These are phyloP conservation scores for Ustilago nuda DNA, from an alignment of 1,284 basidiomycete genomes.

Conservation along the genomic window DNA sequence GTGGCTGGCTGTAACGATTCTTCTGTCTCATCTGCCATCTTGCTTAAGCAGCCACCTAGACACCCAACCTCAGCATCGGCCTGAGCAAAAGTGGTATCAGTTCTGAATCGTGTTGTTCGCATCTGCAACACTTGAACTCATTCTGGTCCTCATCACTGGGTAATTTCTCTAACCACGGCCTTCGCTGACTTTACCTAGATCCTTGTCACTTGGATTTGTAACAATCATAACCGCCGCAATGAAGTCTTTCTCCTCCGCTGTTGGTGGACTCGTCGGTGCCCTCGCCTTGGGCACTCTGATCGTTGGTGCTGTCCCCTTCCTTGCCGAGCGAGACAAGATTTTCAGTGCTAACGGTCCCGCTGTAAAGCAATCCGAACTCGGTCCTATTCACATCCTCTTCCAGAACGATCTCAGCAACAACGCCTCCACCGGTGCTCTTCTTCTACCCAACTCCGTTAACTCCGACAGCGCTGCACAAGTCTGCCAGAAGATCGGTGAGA, in stretches of 20 bases:
- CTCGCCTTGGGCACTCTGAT: conserved; percentile 18
- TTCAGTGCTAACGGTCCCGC: neutral
- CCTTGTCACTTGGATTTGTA: neutral
- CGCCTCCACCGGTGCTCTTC: conserved; percentile 49
- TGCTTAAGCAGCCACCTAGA: neutral
- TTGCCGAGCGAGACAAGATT: conserved; percentile 2
- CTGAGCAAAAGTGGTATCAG: too few relatives aligned
- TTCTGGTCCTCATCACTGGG: neutral
- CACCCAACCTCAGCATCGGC: too few relatives aligned
- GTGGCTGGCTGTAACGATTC: neutral
- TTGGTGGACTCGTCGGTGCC: conserved; percentile 14
- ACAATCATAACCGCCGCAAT: neutral
- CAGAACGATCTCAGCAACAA: conserved; percentile 58
- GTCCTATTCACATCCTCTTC: conserved; percentile 50
- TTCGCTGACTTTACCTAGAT: neutral
- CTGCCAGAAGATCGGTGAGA: conserved; percentile 49
- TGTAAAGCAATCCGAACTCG: conserved; percentile 24
- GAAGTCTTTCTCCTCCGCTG: conserved; percentile 18
- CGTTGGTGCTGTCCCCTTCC: conserved; percentile 15
- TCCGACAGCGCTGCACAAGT: conserved; percentile 32
- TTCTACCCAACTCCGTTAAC: conserved; percentile 31
- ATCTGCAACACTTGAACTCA: too few relatives aligned
- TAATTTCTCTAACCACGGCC: neutral
- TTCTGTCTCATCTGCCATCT: neutral
- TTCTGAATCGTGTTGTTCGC: too few relatives aligned